Base-by-base conservation (phyloP, 1,284 basidiomycete genomes). In the Neotropicomus parvogracilis region DNA sequence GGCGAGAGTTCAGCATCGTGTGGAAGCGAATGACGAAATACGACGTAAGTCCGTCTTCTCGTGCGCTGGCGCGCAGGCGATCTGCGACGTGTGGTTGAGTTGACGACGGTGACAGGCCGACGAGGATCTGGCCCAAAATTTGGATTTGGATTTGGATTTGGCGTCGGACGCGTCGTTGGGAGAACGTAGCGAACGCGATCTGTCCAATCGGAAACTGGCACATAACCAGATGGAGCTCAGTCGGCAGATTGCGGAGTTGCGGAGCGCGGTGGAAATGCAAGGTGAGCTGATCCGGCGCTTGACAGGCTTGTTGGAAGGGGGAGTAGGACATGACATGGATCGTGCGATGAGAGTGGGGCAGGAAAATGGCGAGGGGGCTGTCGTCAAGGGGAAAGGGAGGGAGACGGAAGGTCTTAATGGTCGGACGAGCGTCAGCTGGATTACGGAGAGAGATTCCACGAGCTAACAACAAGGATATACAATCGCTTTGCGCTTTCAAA, bases 1-100 rank as follows among this genome's bases (percentile, higher is more conserved):
- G 91, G 0, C 71, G 90, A 39, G 91, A 95, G 63, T 95, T 95
- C 65, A 90, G 88, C 50, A 74, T 85, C 9, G 87, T 92, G 2
- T 93, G 90, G 85, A 89, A 92, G 52, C 77, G 78, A 17, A 90
- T 93, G 83, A 75, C 73, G 6, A 66, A 61, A n/a, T 69, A 73
- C 20, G 68, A 75, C 29, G 75, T 76, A 16, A 16, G 70, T 54
- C 34, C 17, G 14, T 33, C 26, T 27, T 17, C 9, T n/a, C 14
- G 17, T 11, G 4, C 11, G 21, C 16, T 41, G 3, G 40, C 17
- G 7, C 13, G 4, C 6, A 17, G 2, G 7, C 37, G 13, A 29
- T 16, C 16, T 7, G 8, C n/a, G 14, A 29, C 6, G 21, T 19
- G 46, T 14, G 45, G n/a, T 24, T 42, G 24, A 26, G n/a, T n/a